Evolutionary conservation across 306 rosid species (phyloP).

Genomic region (Datisca glomerata): DNA sequence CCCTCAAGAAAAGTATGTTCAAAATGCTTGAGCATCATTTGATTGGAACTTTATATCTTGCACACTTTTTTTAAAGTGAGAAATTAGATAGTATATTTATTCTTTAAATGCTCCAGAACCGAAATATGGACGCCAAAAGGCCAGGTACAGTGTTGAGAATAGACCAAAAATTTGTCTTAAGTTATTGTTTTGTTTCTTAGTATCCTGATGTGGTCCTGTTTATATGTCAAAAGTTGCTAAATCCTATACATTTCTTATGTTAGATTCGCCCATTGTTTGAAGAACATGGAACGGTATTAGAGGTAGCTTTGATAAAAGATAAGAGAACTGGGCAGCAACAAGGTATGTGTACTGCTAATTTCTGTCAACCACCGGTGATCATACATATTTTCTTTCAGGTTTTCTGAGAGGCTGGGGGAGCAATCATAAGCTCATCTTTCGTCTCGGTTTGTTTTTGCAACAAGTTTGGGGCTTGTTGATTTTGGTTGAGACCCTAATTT

Average conservation of each 20-base stretch:
- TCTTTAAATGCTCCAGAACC: no score
- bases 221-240: no score
- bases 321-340: constrained; percentile 92
- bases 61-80: no score
- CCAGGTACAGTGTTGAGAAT: no score
- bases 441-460: constrained; percentile 73
- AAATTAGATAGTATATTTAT: no score
- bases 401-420: constrained; percentile 76
- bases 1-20: no score
- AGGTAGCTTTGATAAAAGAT: constrained; percentile 88
- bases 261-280: constrained; percentile 92
- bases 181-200: no score
- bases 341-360: constrained; percentile 43
- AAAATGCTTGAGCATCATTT: no score
- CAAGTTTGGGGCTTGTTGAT: constrained; percentile 76
- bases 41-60: no score
- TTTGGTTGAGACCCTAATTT: constrained; percentile 50
- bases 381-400: constrained; percentile 66
- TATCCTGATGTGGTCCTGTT: no score
- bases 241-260: constrained; percentile 3
- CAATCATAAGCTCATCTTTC: constrained; percentile 61
- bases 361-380: constrained; percentile 27
- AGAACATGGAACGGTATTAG: constrained; percentile 84
- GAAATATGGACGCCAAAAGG: no score
- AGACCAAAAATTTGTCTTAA: no score